Evolutionary conservation across 345 rosid species (phyloP).

Genomic region (Salix koriyanagi): DNA sequence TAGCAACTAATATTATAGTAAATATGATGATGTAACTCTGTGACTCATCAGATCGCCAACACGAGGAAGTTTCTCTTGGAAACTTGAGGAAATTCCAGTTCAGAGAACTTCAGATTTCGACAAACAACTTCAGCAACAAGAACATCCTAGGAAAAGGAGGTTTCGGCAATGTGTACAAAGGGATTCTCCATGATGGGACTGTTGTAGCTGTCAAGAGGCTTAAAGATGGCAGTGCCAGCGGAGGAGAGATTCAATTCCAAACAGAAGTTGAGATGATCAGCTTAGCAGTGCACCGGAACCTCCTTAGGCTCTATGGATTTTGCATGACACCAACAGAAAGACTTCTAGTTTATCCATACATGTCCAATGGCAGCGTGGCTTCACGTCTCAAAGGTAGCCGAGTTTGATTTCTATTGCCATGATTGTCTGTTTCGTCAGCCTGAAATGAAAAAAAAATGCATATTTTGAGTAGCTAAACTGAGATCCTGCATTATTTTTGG

Average conservation of each 20-base stretch:
- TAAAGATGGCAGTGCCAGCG: constrained; percentile 72
- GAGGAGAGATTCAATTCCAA: constrained; percentile 84
- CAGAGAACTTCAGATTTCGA: constrained; percentile 80
- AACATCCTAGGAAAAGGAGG: constrained; percentile 93
- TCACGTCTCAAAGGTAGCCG: constrained; percentile 81
- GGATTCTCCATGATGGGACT: constrained; percentile 72
- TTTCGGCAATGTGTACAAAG: constrained; percentile 89
- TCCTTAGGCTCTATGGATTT: constrained; percentile 83
- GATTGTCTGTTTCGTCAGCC: neutral
- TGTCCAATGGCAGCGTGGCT: constrained; percentile 97
- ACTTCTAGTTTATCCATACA: constrained; percentile 89
- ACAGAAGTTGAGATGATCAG: constrained; percentile 98
- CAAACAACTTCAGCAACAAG: constrained; percentile 83
- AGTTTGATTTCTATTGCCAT: neutral
- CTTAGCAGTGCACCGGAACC: constrained; percentile 90
- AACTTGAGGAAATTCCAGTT: constrained; percentile 84
- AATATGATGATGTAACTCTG: neutral
- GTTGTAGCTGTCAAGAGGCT: constrained; percentile 90
- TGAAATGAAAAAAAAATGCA: neutral
- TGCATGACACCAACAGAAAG: constrained; percentile 78
- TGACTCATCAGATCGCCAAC: constrained; percentile 43
- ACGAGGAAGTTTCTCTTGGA: constrained; percentile 80
- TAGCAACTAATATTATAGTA: neutral
- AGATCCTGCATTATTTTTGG: neutral
- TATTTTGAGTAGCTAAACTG: neutral